Conservation (phyloP, 371 early-diverging fungal genomes). For the Umbelopsis sp. region DNA sequence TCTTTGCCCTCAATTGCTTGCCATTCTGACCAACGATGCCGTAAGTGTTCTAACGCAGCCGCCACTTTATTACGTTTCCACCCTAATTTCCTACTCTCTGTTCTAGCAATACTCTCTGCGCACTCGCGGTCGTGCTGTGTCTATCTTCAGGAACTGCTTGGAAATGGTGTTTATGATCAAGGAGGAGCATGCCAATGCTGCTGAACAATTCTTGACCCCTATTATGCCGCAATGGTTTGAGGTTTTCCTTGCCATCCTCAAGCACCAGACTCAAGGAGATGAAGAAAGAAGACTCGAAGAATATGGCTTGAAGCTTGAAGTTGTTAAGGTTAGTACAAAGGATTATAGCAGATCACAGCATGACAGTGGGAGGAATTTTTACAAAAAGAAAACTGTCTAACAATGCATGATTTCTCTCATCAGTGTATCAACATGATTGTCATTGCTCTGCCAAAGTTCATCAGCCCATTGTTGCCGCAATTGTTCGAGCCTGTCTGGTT, state of each 20-base stretch:
- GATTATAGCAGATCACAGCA: not conserved
- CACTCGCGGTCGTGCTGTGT: slow-evolving; percentile 78
- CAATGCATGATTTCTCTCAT: not conserved
- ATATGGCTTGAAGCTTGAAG: slow-evolving; percentile 74
- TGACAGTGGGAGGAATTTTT: not conserved
- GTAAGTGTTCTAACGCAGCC: slow-evolving; percentile 23
- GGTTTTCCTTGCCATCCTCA: slow-evolving; percentile 66
- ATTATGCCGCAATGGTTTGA: slow-evolving; percentile 81
- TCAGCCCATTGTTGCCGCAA: slow-evolving; percentile 48
- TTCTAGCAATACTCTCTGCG: slow-evolving; percentile 61
- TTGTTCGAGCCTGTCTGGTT: slow-evolving; percentile 72
- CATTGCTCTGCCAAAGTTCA: slow-evolving; percentile 64
- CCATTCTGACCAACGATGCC: slow-evolving; percentile 66
- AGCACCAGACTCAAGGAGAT: slow-evolving; percentile 54
- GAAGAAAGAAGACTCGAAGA: slow-evolving; percentile 57
- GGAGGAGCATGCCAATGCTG: slow-evolving; percentile 72
- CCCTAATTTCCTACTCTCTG: not conserved
- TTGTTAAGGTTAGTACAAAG: slow-evolving; percentile 55
- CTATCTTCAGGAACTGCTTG: slow-evolving; percentile 81
- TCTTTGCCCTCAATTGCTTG: slow-evolving; percentile 81
- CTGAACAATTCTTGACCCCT: slow-evolving; percentile 72
- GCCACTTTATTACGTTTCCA: not conserved
- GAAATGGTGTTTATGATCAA: slow-evolving; percentile 82
- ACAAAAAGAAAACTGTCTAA: not conserved
- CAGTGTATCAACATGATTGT: slow-evolving; percentile 66